Evolutionary conservation across 208 protist species (phyloP), one percentile per base, ranked within the genome.

Genomic region (Trypanosoma avium): DNA sequence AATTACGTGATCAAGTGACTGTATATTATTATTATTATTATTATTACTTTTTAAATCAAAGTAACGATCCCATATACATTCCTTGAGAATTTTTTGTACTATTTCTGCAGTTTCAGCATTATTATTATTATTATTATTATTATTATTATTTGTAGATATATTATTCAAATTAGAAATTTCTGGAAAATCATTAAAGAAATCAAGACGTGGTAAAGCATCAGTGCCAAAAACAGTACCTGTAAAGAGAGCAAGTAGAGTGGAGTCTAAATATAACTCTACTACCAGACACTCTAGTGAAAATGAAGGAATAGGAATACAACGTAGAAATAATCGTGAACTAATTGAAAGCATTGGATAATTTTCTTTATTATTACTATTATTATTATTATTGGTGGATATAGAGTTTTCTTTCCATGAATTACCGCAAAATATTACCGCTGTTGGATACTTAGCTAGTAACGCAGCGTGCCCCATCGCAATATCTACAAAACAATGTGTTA

Each of bases 401-500:
- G n/a, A n/a, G n/a, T n/a, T 30, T 32, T 52, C 19, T 4, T 8
- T 43, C 33, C 43, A 57, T 15, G 70, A 47, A 5, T 21, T 30
- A 17, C 81, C 77, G 35, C 66, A 78, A 21, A 73, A 33, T 3
- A 90, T 55, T 10, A 46, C 38, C 6, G 50, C 61, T 1, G 8
- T 22, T 15, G 81, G 76, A 53, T 80, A 65, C 24, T 10, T 27
- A 5, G 17, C n/a, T 4, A 58, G 12, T 22, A 94, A 70, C 33
- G 66, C 56, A 4, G 33, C n/a, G 13, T 85, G 68, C 13, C 82
- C 82, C 19, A 82, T 49, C 9, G 65, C 70, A 36, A 84, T 62
- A 56, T 94, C 88, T 1, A 90, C 76, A 61, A 80, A 89, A 70
- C 74, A 85, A 61, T 91, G 84, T 19, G 88, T 92, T 29, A 92